Percentiles rank a stretch among this genome's conserved stretches.
These are phyloP conservation scores for Bipolaris cookei DNA, from an alignment of 2,329 filamentous ascomycete genomes.

Conservation along the genomic window DNA sequence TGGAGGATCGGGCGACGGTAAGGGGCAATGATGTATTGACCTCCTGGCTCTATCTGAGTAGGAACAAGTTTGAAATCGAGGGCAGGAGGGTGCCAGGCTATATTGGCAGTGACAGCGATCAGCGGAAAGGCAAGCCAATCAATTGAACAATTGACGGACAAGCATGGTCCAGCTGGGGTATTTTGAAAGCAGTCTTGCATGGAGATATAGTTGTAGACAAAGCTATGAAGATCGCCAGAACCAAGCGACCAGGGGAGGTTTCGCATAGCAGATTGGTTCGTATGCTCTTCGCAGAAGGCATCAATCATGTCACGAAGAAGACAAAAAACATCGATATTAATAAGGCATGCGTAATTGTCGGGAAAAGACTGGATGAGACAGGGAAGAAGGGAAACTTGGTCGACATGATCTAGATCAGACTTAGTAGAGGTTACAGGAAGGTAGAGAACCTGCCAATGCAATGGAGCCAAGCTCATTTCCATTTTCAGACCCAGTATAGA, in stretches of 20 bases:
- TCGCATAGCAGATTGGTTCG: not conserved
- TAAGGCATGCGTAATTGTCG: conserved; percentile 3
- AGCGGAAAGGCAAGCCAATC: conserved; percentile 8
- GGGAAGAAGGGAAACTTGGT: conserved; percentile 16
- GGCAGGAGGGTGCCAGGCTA: conserved; percentile 32
- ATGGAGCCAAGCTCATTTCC: not conserved
- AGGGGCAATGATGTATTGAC: conserved; percentile 34
- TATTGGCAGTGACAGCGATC: conserved; percentile 23
- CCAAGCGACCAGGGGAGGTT: conserved; percentile 34
- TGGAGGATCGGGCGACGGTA: not conserved
- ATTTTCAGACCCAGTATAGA: not conserved
- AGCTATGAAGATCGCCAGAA: conserved; percentile 30
- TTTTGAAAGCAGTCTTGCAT: conserved; percentile 44
- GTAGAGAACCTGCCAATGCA: not conserved
- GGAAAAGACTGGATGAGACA: conserved; percentile 22
- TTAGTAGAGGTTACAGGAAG: not conserved
- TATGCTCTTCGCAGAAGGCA: conserved; percentile 24
- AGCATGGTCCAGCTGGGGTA: conserved; percentile 13
- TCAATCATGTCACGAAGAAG: conserved; percentile 39
- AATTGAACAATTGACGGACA: conserved; percentile 25
- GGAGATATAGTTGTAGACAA: conserved; percentile 42
- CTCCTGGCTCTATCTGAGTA: conserved; percentile 12
- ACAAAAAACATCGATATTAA: conserved; percentile 29
- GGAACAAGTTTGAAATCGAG: conserved; percentile 29
- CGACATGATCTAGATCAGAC: conserved; percentile 7